Conservation (phyloP, 2,329 filamentous ascomycete genomes). For the Colletotrichum lentis region DNA sequence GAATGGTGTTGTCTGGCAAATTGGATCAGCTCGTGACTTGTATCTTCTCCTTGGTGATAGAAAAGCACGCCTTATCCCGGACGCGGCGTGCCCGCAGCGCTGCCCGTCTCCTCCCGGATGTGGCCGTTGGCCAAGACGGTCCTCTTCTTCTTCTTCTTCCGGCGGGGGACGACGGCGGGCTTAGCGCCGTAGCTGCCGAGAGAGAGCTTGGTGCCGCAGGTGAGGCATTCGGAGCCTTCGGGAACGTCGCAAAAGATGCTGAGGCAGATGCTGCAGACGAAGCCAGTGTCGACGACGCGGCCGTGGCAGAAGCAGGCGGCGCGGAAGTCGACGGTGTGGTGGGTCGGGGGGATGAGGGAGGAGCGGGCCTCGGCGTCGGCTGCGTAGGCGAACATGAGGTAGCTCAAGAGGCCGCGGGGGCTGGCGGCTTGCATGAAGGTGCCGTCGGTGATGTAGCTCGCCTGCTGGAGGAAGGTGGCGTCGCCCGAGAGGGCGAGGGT, state of each 20-base stretch:
- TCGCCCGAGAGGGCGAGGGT: conserved; percentile 86
- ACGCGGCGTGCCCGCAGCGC: conserved; percentile 67
- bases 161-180: conserved; percentile 76
- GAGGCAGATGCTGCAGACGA: conserved; percentile 94
- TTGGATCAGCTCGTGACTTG: not conserved
- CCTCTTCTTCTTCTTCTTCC: conserved; percentile 81
- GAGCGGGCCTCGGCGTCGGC: conserved; percentile 66
- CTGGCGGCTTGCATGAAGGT: conserved; percentile 62
- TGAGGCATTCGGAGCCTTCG: conserved; percentile 74
- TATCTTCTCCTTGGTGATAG: not conserved
- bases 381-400: conserved; percentile 93
- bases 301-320: conserved; percentile 99
- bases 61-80: conserved; percentile 45
- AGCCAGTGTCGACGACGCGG: conserved; percentile 88
- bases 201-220: conserved; percentile 81
- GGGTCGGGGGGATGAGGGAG: conserved; percentile 78
- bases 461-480: conserved; percentile 94
- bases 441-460: conserved; percentile 69
- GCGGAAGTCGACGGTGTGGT: conserved; percentile 90
- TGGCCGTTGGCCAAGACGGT: conserved; percentile 57
- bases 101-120: conserved; percentile 64
- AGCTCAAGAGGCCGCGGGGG: conserved; percentile 81
- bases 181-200: conserved; percentile 78
- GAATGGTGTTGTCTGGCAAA: not conserved
- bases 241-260: conserved; percentile 85